Base-by-base conservation (phyloP, 495 filamentous ascomycete genomes). In the Podospora tetraspora region DNA sequence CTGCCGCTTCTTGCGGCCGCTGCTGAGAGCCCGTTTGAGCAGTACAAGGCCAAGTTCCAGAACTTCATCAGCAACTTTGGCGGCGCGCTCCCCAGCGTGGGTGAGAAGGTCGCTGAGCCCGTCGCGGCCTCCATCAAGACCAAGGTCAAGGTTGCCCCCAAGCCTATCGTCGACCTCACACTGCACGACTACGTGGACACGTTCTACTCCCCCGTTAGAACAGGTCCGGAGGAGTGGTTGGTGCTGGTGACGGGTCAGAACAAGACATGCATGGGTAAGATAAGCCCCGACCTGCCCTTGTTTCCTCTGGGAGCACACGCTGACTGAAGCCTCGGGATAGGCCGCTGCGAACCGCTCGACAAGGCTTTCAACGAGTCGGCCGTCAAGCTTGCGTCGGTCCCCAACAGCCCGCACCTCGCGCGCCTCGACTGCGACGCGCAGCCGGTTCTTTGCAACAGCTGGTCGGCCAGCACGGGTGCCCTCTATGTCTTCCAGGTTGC, bases 191-290 rank as follows among this genome's bases (percentile, higher is more conserved):
- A 91, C 89, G 85, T 90, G 71, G 73, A 83, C 10, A 84, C 84
- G 16, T 77, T 92, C 65, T 86, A 93, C 69, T 84, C 80, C 24
- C 88, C 90, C 10, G 84, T 89, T 10, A 80, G 77, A 87, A 83
- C 80, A 27, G 80, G 74, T 24, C 85, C 90, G 3, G 87, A 91
- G 78, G 90, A 94, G 77, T 97, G 90, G 91, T 87, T 90, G 81
- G 81, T 97, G 68, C 86, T 90, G 74, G 78, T 96, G 62, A 92
- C 90, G 1, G 93, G 93, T 62, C 88, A 91, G 57, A 96, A 97
- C 80, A 92, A 90, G 82, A 94, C 92, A 30, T 97, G 93, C 82
- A 92, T 87, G 73, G 92, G 82, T 84, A 73, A 70, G 80, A 83
- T 66, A 57, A 64, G 25, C 34, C 29, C 57, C 64, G 74, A 71